phyloP scores from a whole-genome alignment of 1,284 basidiomycete genomes.

The Thelephora terrestris region DNA sequence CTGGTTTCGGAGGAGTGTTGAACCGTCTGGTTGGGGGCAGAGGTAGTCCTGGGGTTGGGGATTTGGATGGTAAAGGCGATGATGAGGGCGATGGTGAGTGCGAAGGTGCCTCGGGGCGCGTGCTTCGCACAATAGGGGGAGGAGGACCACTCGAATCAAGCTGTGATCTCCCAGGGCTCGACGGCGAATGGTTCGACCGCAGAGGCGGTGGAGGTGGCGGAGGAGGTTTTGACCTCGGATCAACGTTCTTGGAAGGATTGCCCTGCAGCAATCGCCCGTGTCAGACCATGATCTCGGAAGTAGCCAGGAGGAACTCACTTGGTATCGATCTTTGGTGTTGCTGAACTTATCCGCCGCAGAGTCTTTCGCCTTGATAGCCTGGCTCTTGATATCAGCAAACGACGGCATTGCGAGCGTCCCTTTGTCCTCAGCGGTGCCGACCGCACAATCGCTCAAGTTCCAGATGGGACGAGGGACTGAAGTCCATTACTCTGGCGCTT shows the following conservation, averaged over 20 bases:
- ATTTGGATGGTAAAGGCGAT: neutral
- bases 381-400: constrained; percentile 42
- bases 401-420: no score
- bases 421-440: no score
- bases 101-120: constrained; percentile 8
- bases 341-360: constrained; percentile 39
- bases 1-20: constrained; percentile 3
- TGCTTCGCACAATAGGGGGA: neutral
- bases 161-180: neutral
- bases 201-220: constrained; percentile 12
- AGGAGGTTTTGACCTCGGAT: constrained; percentile 3
- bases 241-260: constrained; percentile 7
- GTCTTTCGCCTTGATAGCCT: constrained; percentile 50
- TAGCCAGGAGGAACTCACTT: constrained; percentile 14
- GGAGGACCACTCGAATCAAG: constrained; percentile 14
- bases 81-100: constrained; percentile 9
- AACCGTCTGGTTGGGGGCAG: constrained; percentile 11
- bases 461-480: no score
- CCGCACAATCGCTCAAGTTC: no score
- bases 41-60: constrained; percentile 5
- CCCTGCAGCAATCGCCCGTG: neutral
- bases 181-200: neutral
- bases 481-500: no score
- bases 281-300: constrained; percentile 8
- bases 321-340: constrained; percentile 44